Base-by-base conservation (phyloP, 371 early-diverging fungal genomes). In the Mucor piriformis region DNA sequence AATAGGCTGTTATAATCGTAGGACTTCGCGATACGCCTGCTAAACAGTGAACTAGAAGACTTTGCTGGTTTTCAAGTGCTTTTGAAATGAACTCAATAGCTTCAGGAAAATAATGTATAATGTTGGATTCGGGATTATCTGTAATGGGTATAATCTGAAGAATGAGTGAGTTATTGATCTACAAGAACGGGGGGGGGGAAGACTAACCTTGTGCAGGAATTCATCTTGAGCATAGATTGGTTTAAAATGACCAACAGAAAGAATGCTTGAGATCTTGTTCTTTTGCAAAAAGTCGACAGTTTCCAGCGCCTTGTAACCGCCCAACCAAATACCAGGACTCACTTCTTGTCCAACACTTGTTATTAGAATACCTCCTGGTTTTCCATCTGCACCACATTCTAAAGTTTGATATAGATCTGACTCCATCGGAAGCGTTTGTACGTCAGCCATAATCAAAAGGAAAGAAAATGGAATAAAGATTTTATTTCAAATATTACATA, bases 61-160 rank as follows among this genome's bases (percentile, higher is more conserved):
- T 72, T 12, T 83, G 78, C 7, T 43, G 52, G 0, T 57, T 64
- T 23, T 37, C 12, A 5, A 91, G n/a, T 4, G 81, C 79, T 1
- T 59, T 63, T 8, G 69, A 42, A 29, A 89, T 90, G 59, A 89
- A 93, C n/a, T 51, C 72, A 46, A 74, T 73, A 12, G 87, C 80
- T 43, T 73, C 80, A 16, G 85, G 79, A 58, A 93, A 91, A 55
- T 86, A 74, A 50, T 85, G 83, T 46, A 91, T 74, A 15, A 91
- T 76, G 66, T 92, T 87, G 49, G 84, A 83, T 40, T 83, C 83
- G 4, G 83, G 84, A 51, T 83, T 70, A 67, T 93, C 93, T 21
- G 85, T 76, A 35, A 92, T 77, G 13, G 65, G 63, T 29, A 79
- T 72, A 33, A 76, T 79, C 79, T 79, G 52, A 46, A 21, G 7